phyloP scores from a whole-genome alignment of 1,284 basidiomycete genomes.

The Inonotus obliquus region DNA sequence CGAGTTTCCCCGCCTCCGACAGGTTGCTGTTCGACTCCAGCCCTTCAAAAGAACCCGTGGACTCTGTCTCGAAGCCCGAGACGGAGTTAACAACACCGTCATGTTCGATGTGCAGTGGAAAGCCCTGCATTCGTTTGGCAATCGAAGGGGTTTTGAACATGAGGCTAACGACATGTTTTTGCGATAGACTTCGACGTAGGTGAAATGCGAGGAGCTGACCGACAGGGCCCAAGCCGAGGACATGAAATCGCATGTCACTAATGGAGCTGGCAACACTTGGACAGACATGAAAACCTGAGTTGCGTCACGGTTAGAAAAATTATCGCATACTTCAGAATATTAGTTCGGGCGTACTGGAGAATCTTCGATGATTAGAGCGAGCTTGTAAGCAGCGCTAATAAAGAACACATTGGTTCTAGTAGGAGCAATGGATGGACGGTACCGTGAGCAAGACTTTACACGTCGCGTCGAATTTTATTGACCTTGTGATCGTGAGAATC shows the following conservation, averaged over 20 bases:
- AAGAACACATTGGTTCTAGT: not conserved
- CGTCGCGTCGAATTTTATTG: too few species aligned
- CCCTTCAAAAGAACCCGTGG: slow-evolving; percentile 23
- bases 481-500: too few species aligned
- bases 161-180: slow-evolving; percentile 57
- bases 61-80: slow-evolving; percentile 44
- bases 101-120: slow-evolving; percentile 42
- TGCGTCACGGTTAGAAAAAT: too few species aligned
- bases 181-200: slow-evolving; percentile 56
- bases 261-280: slow-evolving; percentile 6
- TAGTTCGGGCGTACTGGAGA: too few species aligned
- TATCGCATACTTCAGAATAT: too few species aligned
- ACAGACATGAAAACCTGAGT: slow-evolving; percentile 13
- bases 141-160: slow-evolving; percentile 49
- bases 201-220: slow-evolving; percentile 80
- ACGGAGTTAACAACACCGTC: slow-evolving; percentile 39
- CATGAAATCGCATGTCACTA: slow-evolving; percentile 61
- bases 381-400: not conserved
- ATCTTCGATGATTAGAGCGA: too few species aligned
- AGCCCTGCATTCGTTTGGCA: slow-evolving; percentile 29
- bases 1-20: not conserved
- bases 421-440: not conserved
- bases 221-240: slow-evolving; percentile 75
- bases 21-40: slow-evolving; percentile 17
- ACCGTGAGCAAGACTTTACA: too few species aligned